phyloP scores from a whole-genome alignment of 768 basidiomycete genomes.

The Psilocybe sp. region DNA sequence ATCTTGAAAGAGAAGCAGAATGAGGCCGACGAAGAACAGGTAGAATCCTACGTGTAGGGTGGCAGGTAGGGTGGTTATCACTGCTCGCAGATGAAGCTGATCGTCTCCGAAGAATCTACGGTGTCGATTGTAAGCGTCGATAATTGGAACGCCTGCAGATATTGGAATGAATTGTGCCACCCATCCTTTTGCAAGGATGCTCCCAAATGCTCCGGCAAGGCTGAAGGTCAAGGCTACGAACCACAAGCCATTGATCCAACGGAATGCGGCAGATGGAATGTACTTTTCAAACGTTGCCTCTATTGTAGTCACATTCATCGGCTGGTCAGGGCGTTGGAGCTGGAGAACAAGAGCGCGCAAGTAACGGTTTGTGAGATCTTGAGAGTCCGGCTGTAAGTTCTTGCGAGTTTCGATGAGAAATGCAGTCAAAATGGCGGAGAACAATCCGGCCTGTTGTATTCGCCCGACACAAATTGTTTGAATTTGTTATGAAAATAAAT shows the following conservation, averaged over 20 bases:
- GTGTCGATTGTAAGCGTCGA: constrained; percentile 17
- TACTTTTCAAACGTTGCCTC: background rate
- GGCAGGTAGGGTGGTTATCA: constrained; percentile 15
- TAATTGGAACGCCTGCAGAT: constrained; percentile 12
- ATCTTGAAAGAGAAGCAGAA: constrained; percentile 13
- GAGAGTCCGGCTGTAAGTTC: constrained; percentile 12
- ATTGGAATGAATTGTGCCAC: constrained; percentile 16
- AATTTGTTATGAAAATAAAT: too few species aligned
- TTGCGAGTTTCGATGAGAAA: constrained; percentile 18
- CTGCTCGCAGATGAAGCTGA: constrained; percentile 12
- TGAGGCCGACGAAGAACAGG: constrained; percentile 17
- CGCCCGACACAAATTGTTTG: too few species aligned
- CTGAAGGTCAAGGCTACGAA: constrained; percentile 23
- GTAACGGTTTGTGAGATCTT: constrained; percentile 13
- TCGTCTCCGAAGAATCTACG: constrained; percentile 14
- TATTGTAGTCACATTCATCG: too few species aligned
- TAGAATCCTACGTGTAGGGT: constrained; percentile 16
- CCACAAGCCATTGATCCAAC: constrained; percentile 22
- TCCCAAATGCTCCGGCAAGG: constrained; percentile 23
- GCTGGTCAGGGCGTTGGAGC: background rate
- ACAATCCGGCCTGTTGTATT: constrained; percentile 17
- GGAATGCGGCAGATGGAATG: constrained; percentile 9
- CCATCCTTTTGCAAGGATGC: constrained; percentile 23
- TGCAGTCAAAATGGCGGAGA: constrained; percentile 19
- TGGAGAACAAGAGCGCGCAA: constrained; percentile 1